phyloP scores from a whole-genome alignment of 164 flowering plant species.

The Malania oleifera region DNA sequence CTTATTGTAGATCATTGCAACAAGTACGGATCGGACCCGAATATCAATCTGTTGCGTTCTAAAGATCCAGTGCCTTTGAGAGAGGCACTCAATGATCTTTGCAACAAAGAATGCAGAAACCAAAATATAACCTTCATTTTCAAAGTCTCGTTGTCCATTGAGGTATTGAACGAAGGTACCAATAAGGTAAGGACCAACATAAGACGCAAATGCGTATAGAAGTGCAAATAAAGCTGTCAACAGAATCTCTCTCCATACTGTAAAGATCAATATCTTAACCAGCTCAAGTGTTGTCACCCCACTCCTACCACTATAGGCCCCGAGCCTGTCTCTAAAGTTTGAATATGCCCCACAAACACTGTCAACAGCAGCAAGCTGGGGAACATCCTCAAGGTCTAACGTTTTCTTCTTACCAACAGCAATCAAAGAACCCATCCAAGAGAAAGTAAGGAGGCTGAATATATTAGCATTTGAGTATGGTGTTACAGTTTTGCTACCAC shows the following conservation, averaged over 20 bases:
- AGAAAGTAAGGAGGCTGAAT: constrained; percentile 47
- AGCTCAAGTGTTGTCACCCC: constrained; percentile 39
- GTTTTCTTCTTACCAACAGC: constrained; percentile 48
- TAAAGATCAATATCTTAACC: constrained; percentile 37
- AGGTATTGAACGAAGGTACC: constrained; percentile 63
- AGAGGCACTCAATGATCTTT: constrained; percentile 56
- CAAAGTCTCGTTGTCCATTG: constrained; percentile 32
- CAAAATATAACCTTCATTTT: constrained; percentile 48
- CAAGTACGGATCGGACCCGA: constrained; percentile 39
- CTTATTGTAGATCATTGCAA: constrained; percentile 49
- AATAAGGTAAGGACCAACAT: constrained; percentile 77
- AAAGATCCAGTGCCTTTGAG: constrained; percentile 60
- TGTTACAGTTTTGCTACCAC: constrained; percentile 32
- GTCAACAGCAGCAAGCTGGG: constrained; percentile 44
- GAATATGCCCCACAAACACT: constrained; percentile 40
- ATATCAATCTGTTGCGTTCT: constrained; percentile 43
- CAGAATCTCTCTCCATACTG: constrained; percentile 37
- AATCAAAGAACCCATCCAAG: constrained; percentile 58
- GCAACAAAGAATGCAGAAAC: constrained; percentile 50
- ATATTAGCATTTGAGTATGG: constrained; percentile 47
- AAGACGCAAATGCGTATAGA: constrained; percentile 40
- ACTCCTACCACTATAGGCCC: constrained; percentile 21
- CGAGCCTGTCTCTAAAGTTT: constrained; percentile 36
- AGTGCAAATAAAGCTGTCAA: constrained; percentile 37
- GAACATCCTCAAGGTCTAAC: constrained; percentile 66